A percentile compares a stretch with the other conserved stretches of the same genome.
phyloP scores from a whole-genome alignment of 1,284 basidiomycete genomes.

The Pseudozyma pruni region DNA sequence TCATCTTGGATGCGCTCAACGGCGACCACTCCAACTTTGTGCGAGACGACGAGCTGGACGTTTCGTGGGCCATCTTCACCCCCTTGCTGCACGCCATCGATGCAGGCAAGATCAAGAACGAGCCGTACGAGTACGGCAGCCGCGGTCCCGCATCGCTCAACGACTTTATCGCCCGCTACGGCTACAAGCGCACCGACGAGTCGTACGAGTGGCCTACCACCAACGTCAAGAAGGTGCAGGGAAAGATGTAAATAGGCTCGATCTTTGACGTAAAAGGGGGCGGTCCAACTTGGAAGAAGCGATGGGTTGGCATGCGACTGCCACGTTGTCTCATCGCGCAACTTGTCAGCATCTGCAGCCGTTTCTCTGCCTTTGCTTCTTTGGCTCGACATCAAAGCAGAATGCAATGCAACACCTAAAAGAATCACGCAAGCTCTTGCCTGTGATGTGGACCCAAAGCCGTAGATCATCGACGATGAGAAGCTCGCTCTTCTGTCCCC shows the following conservation, averaged over 20 bases:
- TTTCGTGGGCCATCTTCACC: conserved; percentile 68
- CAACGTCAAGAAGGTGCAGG: conserved; percentile 57
- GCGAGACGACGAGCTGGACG: conserved; percentile 67
- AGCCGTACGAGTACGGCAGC: conserved; percentile 62
- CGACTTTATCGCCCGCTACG: conserved; percentile 61
- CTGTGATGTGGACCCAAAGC: too few species aligned
- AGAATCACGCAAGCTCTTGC: too few species aligned
- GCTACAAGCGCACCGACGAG: conserved; percentile 56
- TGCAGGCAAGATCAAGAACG: conserved; percentile 62
- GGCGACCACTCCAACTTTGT: conserved; percentile 68
- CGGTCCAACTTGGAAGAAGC: too few species aligned
- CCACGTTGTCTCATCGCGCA: too few species aligned
- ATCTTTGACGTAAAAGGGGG: too few species aligned
- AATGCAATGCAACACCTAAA: too few species aligned
- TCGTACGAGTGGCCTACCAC: conserved; percentile 63
- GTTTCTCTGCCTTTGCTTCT: too few species aligned
- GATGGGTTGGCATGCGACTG: too few species aligned
- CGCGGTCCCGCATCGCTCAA: conserved; percentile 60
- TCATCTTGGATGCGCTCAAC: conserved; percentile 67
- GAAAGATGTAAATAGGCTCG: conserved; percentile 40
- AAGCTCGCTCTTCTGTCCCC: too few species aligned
- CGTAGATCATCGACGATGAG: too few species aligned
- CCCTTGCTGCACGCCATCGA: conserved; percentile 66
- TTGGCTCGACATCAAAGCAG: too few species aligned
- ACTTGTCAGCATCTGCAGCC: not conserved